A percentile compares a stretch with the other conserved stretches of the same genome.
Evolutionary conservation across 768 basidiomycete genomes (phyloP).

Genomic region (Suillus hirtellus): DNA sequence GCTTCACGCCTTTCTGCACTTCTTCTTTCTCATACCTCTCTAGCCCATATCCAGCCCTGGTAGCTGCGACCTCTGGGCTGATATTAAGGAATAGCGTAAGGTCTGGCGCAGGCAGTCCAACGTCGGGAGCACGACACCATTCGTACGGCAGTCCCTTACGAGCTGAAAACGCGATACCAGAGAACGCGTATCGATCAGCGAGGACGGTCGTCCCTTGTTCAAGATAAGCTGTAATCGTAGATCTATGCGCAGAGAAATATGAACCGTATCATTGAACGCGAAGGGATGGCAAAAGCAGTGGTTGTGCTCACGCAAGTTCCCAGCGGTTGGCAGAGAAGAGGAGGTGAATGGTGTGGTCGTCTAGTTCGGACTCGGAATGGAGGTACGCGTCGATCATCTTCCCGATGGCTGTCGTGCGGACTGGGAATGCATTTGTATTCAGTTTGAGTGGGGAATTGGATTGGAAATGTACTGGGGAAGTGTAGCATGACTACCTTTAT

Average conservation of each 20-base stretch:
- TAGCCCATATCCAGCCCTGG: slow-evolving; percentile 79
- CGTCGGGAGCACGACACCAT: slow-evolving; percentile 87
- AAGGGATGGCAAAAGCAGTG: neutral
- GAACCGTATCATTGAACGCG: neutral
- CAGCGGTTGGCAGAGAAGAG: slow-evolving; percentile 97
- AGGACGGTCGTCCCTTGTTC: slow-evolving; percentile 69
- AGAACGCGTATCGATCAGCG: slow-evolving; percentile 95
- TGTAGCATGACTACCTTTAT: slow-evolving; percentile 60
- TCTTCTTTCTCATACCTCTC: slow-evolving; percentile 87
- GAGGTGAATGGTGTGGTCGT: slow-evolving; percentile 89
- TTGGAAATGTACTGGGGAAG: slow-evolving; percentile 72
- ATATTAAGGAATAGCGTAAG: slow-evolving; percentile 86
- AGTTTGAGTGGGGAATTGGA: neutral
- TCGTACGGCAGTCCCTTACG: slow-evolving; percentile 68
- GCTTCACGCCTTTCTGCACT: slow-evolving; percentile 66
- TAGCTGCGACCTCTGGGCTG: slow-evolving; percentile 62
- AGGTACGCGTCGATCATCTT: slow-evolving; percentile 93
- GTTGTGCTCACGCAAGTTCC: slow-evolving; percentile 75
- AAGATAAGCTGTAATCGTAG: slow-evolving; percentile 61
- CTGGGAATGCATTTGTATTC: slow-evolving; percentile 39
- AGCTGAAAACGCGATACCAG: slow-evolving; percentile 87
- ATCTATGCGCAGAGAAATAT: slow-evolving; percentile 35
- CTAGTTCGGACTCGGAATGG: slow-evolving; percentile 78
- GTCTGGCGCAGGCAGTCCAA: slow-evolving; percentile 88
- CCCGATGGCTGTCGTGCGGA: slow-evolving; percentile 89